These are phyloP conservation scores for Populus ilicifolia DNA, from an alignment of 345 rosid species.

Conservation along the genomic window DNA sequence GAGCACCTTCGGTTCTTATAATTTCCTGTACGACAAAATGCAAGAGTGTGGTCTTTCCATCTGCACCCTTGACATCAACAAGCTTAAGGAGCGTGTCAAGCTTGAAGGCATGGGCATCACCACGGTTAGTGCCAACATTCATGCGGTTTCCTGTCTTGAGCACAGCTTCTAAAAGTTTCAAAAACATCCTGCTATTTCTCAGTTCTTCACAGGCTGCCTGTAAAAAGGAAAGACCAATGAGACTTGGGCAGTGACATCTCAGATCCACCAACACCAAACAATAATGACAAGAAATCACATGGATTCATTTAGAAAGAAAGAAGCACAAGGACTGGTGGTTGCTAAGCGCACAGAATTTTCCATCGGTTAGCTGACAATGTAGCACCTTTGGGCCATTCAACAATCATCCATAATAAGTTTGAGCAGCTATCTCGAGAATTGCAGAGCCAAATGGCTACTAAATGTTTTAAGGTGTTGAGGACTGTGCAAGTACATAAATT, in stretches of 20 bases:
- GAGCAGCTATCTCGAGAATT: neutral
- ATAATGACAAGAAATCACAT: neutral
- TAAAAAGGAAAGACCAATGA: slow-evolving; percentile 4
- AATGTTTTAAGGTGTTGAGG: neutral
- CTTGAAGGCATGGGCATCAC: slow-evolving; percentile 96
- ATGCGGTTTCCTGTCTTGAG: slow-evolving; percentile 98
- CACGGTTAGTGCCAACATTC: slow-evolving; percentile 98
- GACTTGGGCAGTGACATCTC: neutral
- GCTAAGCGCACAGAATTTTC: neutral
- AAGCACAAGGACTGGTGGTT: neutral
- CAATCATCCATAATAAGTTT: neutral
- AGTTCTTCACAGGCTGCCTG: slow-evolving; percentile 97
- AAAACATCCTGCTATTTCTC: slow-evolving; percentile 81
- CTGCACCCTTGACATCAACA: slow-evolving; percentile 89
- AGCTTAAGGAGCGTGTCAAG: slow-evolving; percentile 97
- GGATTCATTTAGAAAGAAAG: neutral
- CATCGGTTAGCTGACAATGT: neutral
- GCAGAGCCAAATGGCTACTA: neutral
- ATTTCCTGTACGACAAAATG: slow-evolving; percentile 98
- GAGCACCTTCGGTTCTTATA: slow-evolving; percentile 86
- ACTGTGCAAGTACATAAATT: neutral
- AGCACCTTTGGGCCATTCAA: neutral
- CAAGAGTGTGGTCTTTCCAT: slow-evolving; percentile 91
- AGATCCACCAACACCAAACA: neutral
- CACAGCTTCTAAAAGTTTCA: slow-evolving; percentile 91